A percentile compares a stretch with the other conserved stretches of the same genome.
Evolutionary conservation across 2,329 filamentous ascomycete species (phyloP).

Genomic region (Alternaria triticina): DNA sequence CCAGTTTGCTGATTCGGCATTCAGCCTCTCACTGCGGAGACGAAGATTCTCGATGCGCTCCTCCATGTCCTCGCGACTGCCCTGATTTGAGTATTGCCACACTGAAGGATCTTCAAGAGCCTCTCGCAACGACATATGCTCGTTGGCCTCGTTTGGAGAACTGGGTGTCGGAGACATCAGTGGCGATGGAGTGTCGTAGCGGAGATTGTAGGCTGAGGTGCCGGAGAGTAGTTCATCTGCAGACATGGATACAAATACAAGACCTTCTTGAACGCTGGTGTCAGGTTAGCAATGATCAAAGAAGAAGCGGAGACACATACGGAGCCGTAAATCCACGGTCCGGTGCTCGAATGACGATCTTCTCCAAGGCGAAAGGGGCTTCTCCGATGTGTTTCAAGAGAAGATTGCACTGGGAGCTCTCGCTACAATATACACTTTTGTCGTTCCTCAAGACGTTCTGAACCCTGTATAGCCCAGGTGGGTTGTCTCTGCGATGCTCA

Average conservation of each 20-base stretch:
- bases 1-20: constrained; percentile 14
- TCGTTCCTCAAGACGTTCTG: constrained; percentile 88
- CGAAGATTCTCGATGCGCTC: constrained; percentile 36
- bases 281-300: constrained; percentile 40
- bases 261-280: constrained; percentile 81
- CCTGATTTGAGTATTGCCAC: constrained; percentile 38
- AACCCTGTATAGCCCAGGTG: constrained; percentile 51
- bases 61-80: constrained; percentile 33
- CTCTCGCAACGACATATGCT: constrained; percentile 43
- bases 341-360: constrained; percentile 87
- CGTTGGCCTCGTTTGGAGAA: constrained; percentile 29
- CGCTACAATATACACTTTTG: constrained; percentile 85
- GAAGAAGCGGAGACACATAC: constrained; percentile 61
- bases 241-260: constrained; percentile 90
- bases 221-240: constrained; percentile 75
- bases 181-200: constrained; percentile 52
- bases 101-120: constrained; percentile 44
- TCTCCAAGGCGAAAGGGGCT: constrained; percentile 81
- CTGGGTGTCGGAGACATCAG: constrained; percentile 36
- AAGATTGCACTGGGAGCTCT: constrained; percentile 86
- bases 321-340: constrained; percentile 81
- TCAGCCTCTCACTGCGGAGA: constrained; percentile 20
- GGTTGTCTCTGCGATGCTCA: constrained; percentile 64
- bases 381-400: constrained; percentile 81
- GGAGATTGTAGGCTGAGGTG: constrained; percentile 77